Conservation (phyloP, 1,139 yeast genomes). For the Pneumocystis oryctolagi region DNA sequence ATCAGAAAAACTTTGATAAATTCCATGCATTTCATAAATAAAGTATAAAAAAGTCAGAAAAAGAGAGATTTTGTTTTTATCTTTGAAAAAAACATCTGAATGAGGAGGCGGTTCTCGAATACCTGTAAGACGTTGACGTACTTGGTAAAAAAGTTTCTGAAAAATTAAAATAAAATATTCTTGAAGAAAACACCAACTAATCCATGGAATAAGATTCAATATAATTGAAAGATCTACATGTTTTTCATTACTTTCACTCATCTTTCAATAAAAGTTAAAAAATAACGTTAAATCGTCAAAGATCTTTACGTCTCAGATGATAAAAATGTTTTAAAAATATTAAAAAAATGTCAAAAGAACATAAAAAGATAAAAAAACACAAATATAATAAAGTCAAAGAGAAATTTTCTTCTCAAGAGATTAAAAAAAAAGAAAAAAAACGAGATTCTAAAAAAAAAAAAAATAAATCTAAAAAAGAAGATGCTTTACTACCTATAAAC, state of each 20-base stretch:
- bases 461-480: neutral
- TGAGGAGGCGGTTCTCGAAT: neutral
- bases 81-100: neutral
- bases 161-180: neutral
- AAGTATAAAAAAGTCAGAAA: neutral
- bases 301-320: neutral
- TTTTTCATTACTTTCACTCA: neutral
- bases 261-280: too few relatives aligned
- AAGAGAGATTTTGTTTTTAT: neutral
- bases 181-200: neutral
- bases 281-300: too few relatives aligned
- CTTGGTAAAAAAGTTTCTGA: neutral
- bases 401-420: neutral
- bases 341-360: slow-evolving; percentile 4
- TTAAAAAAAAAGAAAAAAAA: neutral
- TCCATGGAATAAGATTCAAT: neutral
- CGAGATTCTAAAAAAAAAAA: neutral
- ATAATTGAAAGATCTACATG: neutral
- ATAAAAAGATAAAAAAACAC: slow-evolving; percentile 3
- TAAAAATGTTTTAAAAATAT: slow-evolving; percentile 2
- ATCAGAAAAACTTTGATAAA: neutral
- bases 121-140: neutral
- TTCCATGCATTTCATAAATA: neutral
- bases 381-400: neutral
- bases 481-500: neutral